phyloP scores from a whole-genome alignment of 805 yeast species.

The Metschnikowia continentalis region DNA sequence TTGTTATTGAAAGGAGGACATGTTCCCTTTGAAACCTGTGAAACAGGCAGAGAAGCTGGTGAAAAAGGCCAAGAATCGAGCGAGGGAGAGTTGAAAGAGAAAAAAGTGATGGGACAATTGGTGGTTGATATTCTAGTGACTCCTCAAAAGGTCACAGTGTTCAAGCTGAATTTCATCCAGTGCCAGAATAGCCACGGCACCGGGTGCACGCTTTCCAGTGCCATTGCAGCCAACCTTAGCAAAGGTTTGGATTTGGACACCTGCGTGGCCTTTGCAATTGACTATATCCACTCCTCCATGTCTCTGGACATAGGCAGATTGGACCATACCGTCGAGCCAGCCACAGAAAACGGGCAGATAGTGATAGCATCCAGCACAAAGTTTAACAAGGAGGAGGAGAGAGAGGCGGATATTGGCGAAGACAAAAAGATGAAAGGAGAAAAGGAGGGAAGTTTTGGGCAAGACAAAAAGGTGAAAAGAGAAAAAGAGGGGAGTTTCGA shows the following conservation, averaged over 20 bases:
- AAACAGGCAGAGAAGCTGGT: too few species aligned
- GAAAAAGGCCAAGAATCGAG: too few species aligned
- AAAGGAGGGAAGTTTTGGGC: neutral
- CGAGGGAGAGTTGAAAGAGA: too few species aligned
- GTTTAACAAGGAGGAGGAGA: too few species aligned
- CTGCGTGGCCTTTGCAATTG: constrained; percentile 55
- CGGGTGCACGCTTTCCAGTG: constrained; percentile 82
- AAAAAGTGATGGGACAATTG: too few species aligned
- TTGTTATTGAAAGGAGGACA: constrained; percentile 83
- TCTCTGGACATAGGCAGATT: constrained; percentile 60
- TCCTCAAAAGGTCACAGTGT: constrained; percentile 35
- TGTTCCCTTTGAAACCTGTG: constrained; percentile 38
- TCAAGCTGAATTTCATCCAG: constrained; percentile 41
- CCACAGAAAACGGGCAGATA: neutral
- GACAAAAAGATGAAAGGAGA: neutral
- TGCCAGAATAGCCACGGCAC: constrained; percentile 78
- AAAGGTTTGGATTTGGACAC: constrained; percentile 41
- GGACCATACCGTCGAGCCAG: constrained; percentile 49
- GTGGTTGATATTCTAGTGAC: constrained; percentile 1
- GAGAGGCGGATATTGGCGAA: too few species aligned
- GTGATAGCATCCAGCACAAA: too few species aligned
- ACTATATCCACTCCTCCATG: constrained; percentile 64
- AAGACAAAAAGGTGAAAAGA: too few species aligned
- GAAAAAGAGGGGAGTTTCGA: too few species aligned
- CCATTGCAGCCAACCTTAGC: constrained; percentile 75